Evolutionary conservation across 257 asterid genomes (phyloP).

Genomic region (Solanum rostratum): DNA sequence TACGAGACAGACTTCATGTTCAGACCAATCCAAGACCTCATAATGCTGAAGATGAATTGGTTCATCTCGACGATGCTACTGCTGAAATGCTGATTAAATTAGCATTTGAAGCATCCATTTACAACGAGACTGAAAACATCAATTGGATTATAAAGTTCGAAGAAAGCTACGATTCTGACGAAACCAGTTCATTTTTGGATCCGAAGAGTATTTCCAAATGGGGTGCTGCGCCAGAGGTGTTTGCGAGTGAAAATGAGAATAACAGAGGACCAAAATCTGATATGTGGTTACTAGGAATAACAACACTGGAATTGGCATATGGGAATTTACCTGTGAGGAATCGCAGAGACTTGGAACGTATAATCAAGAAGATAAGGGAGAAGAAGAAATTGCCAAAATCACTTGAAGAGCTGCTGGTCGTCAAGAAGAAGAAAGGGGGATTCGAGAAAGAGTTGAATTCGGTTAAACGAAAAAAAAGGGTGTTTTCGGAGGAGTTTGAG

Average conservation of each 20-base stretch:
- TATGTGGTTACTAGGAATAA: slow-evolving; percentile 2
- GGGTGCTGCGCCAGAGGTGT: slow-evolving; percentile 15
- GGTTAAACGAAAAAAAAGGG: background rate
- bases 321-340: background rate
- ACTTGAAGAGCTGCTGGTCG: background rate
- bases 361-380: background rate
- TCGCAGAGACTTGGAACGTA: background rate
- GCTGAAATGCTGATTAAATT: background rate
- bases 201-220: background rate
- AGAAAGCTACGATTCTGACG: no score
- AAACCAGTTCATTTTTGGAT: background rate
- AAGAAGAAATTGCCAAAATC: background rate
- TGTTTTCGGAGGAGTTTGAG: background rate
- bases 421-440: background rate
- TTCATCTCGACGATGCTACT: background rate
- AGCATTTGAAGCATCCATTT: background rate
- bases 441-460: background rate
- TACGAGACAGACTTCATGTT: background rate
- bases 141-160: no score
- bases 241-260: background rate
- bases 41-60: background rate
- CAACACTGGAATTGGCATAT: slow-evolving; percentile 13
- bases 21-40: background rate
- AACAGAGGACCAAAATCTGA: background rate
- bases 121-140: no score